Base-by-base conservation (phyloP, 441 rosid species). In the Euphorbia celastroides region DNA sequence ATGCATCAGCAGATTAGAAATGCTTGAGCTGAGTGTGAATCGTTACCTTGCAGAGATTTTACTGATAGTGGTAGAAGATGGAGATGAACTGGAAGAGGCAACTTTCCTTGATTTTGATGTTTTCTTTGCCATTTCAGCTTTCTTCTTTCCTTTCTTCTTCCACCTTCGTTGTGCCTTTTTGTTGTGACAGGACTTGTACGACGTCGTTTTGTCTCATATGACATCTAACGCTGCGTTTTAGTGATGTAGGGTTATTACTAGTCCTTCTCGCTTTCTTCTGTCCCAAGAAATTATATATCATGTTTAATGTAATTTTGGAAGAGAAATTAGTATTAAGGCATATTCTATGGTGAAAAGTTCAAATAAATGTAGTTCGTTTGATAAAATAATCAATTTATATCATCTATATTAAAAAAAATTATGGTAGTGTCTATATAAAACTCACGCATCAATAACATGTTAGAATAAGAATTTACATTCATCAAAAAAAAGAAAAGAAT, bases 41-140 rank as follows among this genome's bases (percentile, higher is more conserved):
- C 31, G 5, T 20, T 72, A 80, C 84, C 64, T 31, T 2, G 59
- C 30, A 42, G 82, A 78, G 36, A 55, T 11, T 54, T 41, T 57
- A 28, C 54, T 36, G 51, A 59, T 23, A 30, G 59, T 31, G 60
- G 57, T 31, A 51, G 79, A 41, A 46, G 80, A 67, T 26, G 73
- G 17, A 28, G 75, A 46, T 3, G 77, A 19, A 64, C 73, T 57
- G 14, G 83, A 74, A 65, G 80, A 66, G 57, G 87, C 55, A 34
- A 61, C 61, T 22, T 59, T 72, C 54, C 57, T 72, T 19, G 87
- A 77, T 48, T 68, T 79, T 36, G 71, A 19, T 78, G 84, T 72
- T 72, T 65, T 75, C 82, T 88, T 81, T 57, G 88, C 82, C 91
- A 82, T 83, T 44, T 44, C 58, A 46, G 65, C 31, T 64, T 10